These are phyloP conservation scores for Lachancea dasiensis DNA, from an alignment of 805 yeast species.

Conservation along the genomic window DNA sequence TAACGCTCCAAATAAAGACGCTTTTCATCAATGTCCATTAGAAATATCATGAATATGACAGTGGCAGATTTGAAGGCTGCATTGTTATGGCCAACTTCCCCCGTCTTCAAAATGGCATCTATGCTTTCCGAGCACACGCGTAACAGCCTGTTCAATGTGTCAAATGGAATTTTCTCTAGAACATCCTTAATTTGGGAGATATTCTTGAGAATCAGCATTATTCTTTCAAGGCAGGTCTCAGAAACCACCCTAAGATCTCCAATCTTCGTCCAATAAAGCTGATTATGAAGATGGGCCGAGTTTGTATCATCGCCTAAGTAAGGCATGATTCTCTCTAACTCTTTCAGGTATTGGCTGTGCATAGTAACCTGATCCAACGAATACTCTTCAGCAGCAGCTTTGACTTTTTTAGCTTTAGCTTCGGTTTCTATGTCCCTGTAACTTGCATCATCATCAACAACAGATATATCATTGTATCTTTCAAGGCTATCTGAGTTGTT, in stretches of 20 bases:
- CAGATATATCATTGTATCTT: too few relatives aligned
- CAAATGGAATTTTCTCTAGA: slow-evolving; percentile 1
- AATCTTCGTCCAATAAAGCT: slow-evolving; percentile 1
- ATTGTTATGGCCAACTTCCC: slow-evolving; percentile 11
- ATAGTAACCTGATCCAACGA: slow-evolving; percentile 21
- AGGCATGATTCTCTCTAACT: slow-evolving; percentile 14
- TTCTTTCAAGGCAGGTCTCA: slow-evolving; percentile 10
- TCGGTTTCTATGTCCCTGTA: slow-evolving; percentile 2
- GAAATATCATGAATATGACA: slow-evolving; percentile 38
- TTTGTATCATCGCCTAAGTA: slow-evolving; percentile 8
- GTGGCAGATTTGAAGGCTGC: slow-evolving; percentile 34
- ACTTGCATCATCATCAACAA: not conserved
- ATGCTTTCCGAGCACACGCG: slow-evolving; percentile 20
- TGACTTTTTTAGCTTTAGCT: slow-evolving; percentile 13
- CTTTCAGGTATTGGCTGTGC: slow-evolving; percentile 20
- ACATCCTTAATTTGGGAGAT: not conserved
- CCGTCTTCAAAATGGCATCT: slow-evolving; percentile 8
- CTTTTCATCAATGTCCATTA: slow-evolving; percentile 38
- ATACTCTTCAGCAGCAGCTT: slow-evolving; percentile 15
- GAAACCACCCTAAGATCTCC: not conserved
- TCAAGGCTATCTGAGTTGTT: too few relatives aligned
- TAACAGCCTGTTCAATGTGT: slow-evolving; percentile 16
- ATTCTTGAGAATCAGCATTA: slow-evolving; percentile 7
- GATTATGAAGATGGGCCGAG: not conserved
- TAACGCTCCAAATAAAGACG: slow-evolving; percentile 42